Evolutionary conservation across 73 alveolate genomes (phyloP).

Genomic region (Effrenium voratum): DNA sequence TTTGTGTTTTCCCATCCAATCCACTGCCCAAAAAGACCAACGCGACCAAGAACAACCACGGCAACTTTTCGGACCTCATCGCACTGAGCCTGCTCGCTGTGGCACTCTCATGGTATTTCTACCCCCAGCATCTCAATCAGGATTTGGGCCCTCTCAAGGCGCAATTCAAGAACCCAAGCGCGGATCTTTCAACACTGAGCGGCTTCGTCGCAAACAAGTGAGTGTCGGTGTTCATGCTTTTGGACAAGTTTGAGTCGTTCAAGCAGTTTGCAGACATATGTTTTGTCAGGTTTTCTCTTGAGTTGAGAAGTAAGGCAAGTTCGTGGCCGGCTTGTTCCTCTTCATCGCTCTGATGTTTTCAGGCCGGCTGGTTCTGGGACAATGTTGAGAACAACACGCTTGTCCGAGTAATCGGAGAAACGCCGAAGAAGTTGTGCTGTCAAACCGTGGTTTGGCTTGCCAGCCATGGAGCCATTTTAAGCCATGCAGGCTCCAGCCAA

Average conservation of each 20-base stretch:
- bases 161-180: not conserved
- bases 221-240: not conserved
- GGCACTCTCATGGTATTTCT: slow-evolving; percentile 34
- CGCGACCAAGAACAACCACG: slow-evolving; percentile 87
- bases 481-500: not conserved
- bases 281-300: not conserved
- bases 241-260: not conserved
- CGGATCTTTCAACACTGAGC: not conserved
- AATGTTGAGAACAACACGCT: not conserved
- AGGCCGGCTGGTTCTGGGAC: slow-evolving; percentile 22
- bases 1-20: slow-evolving; percentile 73
- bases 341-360: slow-evolving; percentile 76
- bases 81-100: slow-evolving; percentile 59
- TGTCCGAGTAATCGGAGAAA: not conserved
- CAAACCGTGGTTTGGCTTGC: not conserved
- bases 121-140: slow-evolving; percentile 32
- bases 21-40: slow-evolving; percentile 63
- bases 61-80: slow-evolving; percentile 63
- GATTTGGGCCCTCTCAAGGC: slow-evolving; percentile 79
- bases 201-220: not conserved
- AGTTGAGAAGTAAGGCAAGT: slow-evolving; percentile 35
- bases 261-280: not conserved
- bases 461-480: not conserved
- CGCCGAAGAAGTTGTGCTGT: not conserved
- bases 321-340: slow-evolving; percentile 69